Evolutionary conservation across 2,329 filamentous ascomycete genomes (phyloP), one percentile per base, ranked within the genome.

Genomic region (Aspergillus puulaauensis): DNA sequence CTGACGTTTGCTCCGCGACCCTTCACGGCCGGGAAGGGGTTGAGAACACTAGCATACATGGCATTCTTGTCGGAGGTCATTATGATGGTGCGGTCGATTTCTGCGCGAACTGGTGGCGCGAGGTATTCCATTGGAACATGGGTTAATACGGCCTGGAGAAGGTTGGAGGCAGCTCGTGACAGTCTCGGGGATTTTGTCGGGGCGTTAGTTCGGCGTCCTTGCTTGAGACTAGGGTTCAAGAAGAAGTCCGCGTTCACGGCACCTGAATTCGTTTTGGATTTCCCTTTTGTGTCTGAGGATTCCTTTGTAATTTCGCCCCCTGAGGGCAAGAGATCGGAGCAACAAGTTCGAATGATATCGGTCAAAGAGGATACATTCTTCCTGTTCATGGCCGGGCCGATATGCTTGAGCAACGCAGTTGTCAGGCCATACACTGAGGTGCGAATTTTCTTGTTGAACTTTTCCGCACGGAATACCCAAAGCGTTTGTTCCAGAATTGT

Each of bases 11-110:
- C 83, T 40, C 77, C 78, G 62, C 85, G 80, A 43, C 87, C 83
- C 69, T 86, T 82, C 67, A 84, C 79, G 68, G 86, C 79, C 61
- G 86, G 77, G 73, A 87, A 85, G 0, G 91, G 90, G 72, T 95
- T 91, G 58, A 97, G 78, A 12, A 96, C 86, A 71, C 91, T 93
- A 6, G 91, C 86, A 11, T 95, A 69, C 83, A 97, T 90, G 43
- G 90, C 88, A 33, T 87, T 80, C 68, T 86, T 87, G 71, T 88
- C 82, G 58, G 82, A 81, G 5, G 81, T 83, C 21, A 96, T 77
- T 56, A 96, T 88, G 19, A 91, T 89, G 3, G 90, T 90, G 62
- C 90, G 89, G 68, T 97, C 91, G 61, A 96, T 81, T 49, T 91
- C 85, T 11, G 87, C 84, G 52, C 93, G 87, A 19, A 91, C 70